Evolutionary conservation across 2,329 filamentous ascomycete species (phyloP), one percentile per base, ranked within the genome.

Genomic region (Pseudocercospora musae): DNA sequence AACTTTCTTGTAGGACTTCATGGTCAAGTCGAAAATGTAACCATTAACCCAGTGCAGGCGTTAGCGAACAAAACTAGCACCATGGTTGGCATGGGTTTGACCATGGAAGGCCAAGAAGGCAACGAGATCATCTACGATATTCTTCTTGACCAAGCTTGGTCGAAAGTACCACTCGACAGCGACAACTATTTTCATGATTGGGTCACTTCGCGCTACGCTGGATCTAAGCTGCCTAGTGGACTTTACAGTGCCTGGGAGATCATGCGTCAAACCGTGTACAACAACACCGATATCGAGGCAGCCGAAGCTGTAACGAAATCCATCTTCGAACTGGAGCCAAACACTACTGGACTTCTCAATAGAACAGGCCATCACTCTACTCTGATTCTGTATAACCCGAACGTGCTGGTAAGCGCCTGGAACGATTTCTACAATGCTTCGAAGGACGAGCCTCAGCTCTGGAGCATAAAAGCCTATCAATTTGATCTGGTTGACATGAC

Each of bases 41-140:
- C 81, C 0, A 70, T 77, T 42, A 79, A 80, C 61, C 75, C 80
- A 0, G 76, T 81, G n/a, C 72, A 76, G 42, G 82, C 82, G 0
- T 71, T 81, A 0, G 66, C 70, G 0, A 74, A 76, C 25, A 80
- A 79, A 0, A 71, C 70, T 3, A 78, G 76, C 1, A 66, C 66
- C 3, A 70, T 84, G 40, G 75, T 82, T 0, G 82, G 81, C 0
- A 79, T 82, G 57, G 81, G 82, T 1, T 71, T 81, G 3, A 80
- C 80, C 0, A 78, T 79, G 65, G 82, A 84, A 60, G 80, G 77
- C 8, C 81, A 83, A 65, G 81, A 82, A 65, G 81, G 81, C 18
- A 84, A 84, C 62, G 81, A 84, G 58, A 78, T 84, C 62, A 75
- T 84, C 60, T 84, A 84, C 67, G 78, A 80, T 58, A 69, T 84